A percentile compares a stretch with the other conserved stretches of the same genome.
Conservation (phyloP, 1,284 basidiomycete species). For the Ceratorhiza oryzae-sativae region DNA sequence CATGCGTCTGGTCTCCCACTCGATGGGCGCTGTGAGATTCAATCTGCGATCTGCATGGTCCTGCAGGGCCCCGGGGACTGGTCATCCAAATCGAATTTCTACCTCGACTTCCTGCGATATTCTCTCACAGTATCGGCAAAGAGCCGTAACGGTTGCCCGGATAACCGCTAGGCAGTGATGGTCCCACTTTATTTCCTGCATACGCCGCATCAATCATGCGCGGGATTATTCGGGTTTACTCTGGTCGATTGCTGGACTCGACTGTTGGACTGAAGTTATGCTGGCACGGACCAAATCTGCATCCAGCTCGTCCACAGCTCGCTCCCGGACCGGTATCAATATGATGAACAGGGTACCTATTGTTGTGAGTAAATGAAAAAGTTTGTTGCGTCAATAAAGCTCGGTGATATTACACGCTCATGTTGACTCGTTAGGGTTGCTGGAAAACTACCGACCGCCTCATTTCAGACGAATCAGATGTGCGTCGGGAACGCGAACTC, state of each 20-base stretch:
- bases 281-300: not conserved
- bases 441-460: constrained; percentile 15
- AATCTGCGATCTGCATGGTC: constrained; percentile 30
- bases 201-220: not conserved
- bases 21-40: constrained; percentile 21
- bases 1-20: constrained; percentile 10
- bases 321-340: constrained; percentile 10
- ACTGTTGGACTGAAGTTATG: not conserved
- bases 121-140: constrained; percentile 11
- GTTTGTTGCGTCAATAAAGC: not conserved
- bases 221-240: constrained; percentile 27
- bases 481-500: not conserved
- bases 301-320: not conserved
- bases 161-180: constrained; percentile 3
- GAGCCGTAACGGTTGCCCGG: constrained; percentile 9
- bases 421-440: constrained; percentile 1
- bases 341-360: not conserved
- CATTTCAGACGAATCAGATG: constrained; percentile 29
- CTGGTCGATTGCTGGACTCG: not conserved
- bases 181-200: not conserved
- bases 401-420: not conserved
- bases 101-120: constrained; percentile 11
- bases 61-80: constrained; percentile 36
- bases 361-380: not conserved
- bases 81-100: constrained; percentile 10